These are phyloP conservation scores for Spergularia bocconei DNA, from an alignment of 148 eudicot genomes.

Conservation along the genomic window DNA sequence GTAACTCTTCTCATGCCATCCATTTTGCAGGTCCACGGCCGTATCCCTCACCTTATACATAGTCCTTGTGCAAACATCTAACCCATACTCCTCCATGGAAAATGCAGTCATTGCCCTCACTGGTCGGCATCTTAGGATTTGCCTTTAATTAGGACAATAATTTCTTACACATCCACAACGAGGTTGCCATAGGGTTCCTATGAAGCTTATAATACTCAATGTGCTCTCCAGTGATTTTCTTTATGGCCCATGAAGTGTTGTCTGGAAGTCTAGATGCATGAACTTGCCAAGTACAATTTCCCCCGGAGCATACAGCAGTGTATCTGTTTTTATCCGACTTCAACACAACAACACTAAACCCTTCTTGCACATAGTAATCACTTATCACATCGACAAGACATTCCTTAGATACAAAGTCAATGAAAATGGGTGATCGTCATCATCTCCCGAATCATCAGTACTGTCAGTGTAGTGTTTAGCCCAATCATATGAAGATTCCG, in stretches of 20 bases:
- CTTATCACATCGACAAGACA: neutral
- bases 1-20: neutral
- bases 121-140: neutral
- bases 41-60: neutral
- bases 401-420: neutral
- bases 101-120: neutral
- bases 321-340: neutral
- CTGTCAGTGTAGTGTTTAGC: no score
- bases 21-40: neutral
- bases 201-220: neutral
- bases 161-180: neutral
- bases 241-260: constrained; percentile 3
- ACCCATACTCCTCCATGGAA: neutral
- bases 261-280: neutral
- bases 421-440: no score
- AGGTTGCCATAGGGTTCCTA: neutral
- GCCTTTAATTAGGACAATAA: neutral
- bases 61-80: neutral
- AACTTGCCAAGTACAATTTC: neutral
- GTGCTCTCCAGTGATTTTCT: neutral
- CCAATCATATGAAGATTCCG: no score
- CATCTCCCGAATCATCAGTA: no score
- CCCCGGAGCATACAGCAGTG: neutral
- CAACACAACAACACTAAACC: neutral
- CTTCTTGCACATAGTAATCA: neutral